Base-by-base conservation (phyloP, 2,329 filamentous ascomycete genomes). In the Pseudocercospora fuligena region DNA sequence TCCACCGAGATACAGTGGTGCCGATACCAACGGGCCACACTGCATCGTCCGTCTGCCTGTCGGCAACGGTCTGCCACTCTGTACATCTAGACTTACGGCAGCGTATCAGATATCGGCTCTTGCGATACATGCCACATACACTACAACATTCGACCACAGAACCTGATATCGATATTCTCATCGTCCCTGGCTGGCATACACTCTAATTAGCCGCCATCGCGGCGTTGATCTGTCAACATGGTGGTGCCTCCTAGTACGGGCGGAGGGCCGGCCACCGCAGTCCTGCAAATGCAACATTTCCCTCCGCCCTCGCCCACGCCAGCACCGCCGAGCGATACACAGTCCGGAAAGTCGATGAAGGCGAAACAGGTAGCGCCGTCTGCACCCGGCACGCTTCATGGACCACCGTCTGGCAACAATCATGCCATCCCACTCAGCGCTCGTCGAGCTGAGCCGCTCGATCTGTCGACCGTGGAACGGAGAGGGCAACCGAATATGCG, bases 391-490 rank as follows among this genome's bases (percentile, higher is more conserved):
- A 75, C 75, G n/a, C 63, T 77, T 49, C 76, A 78, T 60, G 75
- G 75, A 47, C 78, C 78, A 54, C 80, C 78, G 46, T 74, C 77
- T n/a, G 80, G 76, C 65, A 80, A 78, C 66, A 76, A 76, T 57
- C 73, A 76, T 72, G 76, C 74, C 60, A 85, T 87, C 36, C 88
- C 89, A 60, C 81, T 90, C 75, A 90, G 88, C 80, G 87, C 87
- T 75, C 85, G 88, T 72, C 84, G 87, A 73, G 87, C 88, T 47
- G 83, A 85, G 66, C 88, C 93, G 56, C 84, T 99, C 68, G 94
- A 98, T 75, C 82, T 98, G 73, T 89, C 88, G 60, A 97, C 93
- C 0, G 95, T 99, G 67, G 95, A 98, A 83, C 90, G 94, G 76
- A 90, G 93, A 79, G 94, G 93, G 61, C 91, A 95, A 73, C 88